phyloP scores from a whole-genome alignment of 176 grass and related monocot genomes.

The Neostapfia colusana region DNA sequence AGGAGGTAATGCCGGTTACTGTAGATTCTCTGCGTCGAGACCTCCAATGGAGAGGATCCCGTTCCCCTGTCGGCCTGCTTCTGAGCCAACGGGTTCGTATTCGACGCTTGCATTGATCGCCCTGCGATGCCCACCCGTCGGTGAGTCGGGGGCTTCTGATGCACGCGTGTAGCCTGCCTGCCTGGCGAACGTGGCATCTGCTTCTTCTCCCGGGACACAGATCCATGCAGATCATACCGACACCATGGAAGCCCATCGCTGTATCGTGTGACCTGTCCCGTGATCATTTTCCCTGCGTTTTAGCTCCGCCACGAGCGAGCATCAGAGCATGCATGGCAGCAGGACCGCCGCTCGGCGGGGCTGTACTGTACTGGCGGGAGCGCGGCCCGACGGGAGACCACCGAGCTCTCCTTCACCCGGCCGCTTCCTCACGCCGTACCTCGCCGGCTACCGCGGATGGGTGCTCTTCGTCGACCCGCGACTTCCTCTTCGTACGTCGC shows the following conservation, averaged over 20 bases:
- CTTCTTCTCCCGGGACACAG: background rate
- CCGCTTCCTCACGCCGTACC: conserved; percentile 69
- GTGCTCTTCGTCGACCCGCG: conserved; percentile 81
- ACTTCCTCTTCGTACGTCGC: conserved; percentile 77
- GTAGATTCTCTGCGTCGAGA: no score
- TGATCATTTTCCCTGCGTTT: no score
- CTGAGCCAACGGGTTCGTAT: background rate
- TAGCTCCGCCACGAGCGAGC: no score
- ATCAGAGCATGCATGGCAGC: no score
- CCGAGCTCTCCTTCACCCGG: conserved; percentile 96
- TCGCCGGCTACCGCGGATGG: conserved; percentile 62
- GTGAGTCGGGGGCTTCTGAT: background rate
- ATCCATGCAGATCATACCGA: background rate
- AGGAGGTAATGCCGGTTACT: no score
- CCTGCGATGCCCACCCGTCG: background rate
- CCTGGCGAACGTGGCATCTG: background rate
- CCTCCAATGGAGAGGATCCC: no score
- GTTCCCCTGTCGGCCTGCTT: no score
- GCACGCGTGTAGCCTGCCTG: no score
- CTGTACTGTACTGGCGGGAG: conserved; percentile 74
- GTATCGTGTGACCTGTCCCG: no score
- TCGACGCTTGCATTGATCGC: background rate
- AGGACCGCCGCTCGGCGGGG: conserved; percentile 51
- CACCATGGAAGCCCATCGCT: no score
- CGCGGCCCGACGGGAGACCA: conserved; percentile 74